These are phyloP conservation scores for Fusarium sp. DNA, from an alignment of 2,329 filamentous ascomycete genomes.

Conservation along the genomic window DNA sequence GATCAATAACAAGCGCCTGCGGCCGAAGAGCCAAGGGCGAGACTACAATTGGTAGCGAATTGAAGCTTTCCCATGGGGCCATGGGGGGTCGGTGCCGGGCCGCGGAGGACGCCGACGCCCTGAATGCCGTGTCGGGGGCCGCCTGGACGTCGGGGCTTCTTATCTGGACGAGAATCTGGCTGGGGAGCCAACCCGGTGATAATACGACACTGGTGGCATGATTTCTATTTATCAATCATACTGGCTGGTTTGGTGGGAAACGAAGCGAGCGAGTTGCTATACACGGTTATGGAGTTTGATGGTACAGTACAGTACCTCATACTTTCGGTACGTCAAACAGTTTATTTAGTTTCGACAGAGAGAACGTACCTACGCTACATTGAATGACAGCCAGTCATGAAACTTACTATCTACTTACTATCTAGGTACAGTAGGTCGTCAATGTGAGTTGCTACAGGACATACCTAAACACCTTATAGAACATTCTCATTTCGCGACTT, in stretches of 20 bases:
- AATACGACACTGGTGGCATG: constrained; percentile 31
- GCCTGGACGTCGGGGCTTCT: constrained; percentile 27
- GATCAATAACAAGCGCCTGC: constrained; percentile 35
- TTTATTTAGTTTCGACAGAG: too few relatives aligned
- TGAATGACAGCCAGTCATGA: too few relatives aligned
- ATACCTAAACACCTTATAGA: neutral
- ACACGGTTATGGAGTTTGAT: too few relatives aligned
- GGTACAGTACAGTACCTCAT: too few relatives aligned
- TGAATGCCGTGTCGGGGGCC: constrained; percentile 31
- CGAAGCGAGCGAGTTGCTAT: neutral
- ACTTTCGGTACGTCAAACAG: too few relatives aligned
- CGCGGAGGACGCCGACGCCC: constrained; percentile 45
- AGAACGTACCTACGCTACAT: neutral
- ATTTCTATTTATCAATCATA: constrained; percentile 9
- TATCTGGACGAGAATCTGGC: constrained; percentile 24
- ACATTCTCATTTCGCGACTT: neutral
- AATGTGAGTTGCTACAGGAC: neutral
- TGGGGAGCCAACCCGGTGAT: neutral
- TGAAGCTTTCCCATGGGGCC: constrained; percentile 34
- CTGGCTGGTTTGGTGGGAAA: neutral
- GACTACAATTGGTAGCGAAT: constrained; percentile 30
- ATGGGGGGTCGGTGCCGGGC: constrained; percentile 38
- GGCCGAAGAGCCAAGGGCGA: constrained; percentile 28
- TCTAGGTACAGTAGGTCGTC: neutral
- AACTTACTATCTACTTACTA: too few relatives aligned